Evolutionary conservation across 2,329 filamentous ascomycete genomes (phyloP), one percentile per base, ranked within the genome.

Genomic region (Diaporthe sp.): DNA sequence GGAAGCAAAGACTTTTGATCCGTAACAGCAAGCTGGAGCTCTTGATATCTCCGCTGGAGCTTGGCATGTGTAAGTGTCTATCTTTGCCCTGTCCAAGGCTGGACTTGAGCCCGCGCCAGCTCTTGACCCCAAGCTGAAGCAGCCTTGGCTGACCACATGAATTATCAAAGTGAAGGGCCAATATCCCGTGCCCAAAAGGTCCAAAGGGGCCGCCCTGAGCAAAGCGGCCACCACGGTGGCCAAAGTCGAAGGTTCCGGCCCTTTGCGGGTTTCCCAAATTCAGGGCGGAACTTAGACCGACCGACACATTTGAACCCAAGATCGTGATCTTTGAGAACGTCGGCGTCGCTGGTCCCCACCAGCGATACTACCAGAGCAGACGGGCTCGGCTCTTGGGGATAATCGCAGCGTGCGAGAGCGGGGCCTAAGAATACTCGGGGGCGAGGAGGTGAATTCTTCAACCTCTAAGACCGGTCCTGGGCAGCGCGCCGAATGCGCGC

Each of bases 221-320:
- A 3, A 35, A 9, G 13, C 2, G 2, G 4, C 12, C 15, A 19
- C 15, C 32, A 55, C n/a, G 12, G 32, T 7, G 0, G 56, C 32
- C 0, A 39, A 2, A 0, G 22, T 8, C 2, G 32, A n/a, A 4
- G 12, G 9, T 7, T 25, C 12, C 12, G n/a, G 10, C 44, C 22
- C 9, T 3, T 17, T n/a, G 9, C 22, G 8, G 44, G 44, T 19
- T 25, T 50, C 22, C 22, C 10, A 25, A 2, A 0, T 50, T n/a
- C 8, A n/a, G 8, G 15, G 9, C 8, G 6, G 22, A 50, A n/a
- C 44, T 10, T n/a, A 9, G 22, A 50, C 3, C 22, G 22, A 25
- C 22, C 22, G 25, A 50, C 1, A 12, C 22, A 25, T 4, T n/a
- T n/a, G 22, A 50, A 7, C 42, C 19, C 4, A 22, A 47, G 4